Conservation (phyloP, 306 rosid species). For the Geum urbanum region DNA sequence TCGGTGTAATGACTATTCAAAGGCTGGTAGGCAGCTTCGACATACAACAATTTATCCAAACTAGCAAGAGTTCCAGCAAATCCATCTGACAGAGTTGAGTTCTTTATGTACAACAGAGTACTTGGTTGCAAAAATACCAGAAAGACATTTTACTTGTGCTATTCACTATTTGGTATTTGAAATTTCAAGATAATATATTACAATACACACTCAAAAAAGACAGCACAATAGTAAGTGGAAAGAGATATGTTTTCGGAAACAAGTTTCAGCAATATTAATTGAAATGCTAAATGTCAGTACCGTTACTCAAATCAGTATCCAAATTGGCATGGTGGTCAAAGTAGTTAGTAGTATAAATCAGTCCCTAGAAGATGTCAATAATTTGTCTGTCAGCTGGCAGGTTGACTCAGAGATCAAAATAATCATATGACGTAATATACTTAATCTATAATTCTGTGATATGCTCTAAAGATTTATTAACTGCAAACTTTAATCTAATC, state of each 20-base stretch:
- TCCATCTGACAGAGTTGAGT: neutral
- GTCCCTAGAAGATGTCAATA: neutral
- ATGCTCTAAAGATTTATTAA: neutral
- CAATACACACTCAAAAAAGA: neutral
- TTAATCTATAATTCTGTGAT: neutral
- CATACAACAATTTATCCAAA: neutral
- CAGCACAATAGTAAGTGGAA: neutral
- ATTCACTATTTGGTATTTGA: neutral
- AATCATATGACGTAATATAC: neutral
- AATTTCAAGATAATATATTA: neutral
- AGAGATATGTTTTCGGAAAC: neutral
- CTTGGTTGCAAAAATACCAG: slow-evolving; percentile 4
- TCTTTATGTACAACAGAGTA: neutral
- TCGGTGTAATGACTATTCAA: neutral
- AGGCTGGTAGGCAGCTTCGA: neutral
- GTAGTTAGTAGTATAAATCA: neutral
- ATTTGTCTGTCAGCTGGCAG: neutral
- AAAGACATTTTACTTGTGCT: neutral
- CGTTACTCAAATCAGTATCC: neutral
- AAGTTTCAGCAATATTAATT: neutral
- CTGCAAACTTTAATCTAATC: neutral
- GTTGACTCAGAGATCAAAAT: neutral
- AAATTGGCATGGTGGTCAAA: neutral
- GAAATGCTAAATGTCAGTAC: neutral
- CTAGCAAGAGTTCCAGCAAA: neutral